Base-by-base conservation (phyloP, 768 basidiomycete genomes). In the Termitomyces sp. region DNA sequence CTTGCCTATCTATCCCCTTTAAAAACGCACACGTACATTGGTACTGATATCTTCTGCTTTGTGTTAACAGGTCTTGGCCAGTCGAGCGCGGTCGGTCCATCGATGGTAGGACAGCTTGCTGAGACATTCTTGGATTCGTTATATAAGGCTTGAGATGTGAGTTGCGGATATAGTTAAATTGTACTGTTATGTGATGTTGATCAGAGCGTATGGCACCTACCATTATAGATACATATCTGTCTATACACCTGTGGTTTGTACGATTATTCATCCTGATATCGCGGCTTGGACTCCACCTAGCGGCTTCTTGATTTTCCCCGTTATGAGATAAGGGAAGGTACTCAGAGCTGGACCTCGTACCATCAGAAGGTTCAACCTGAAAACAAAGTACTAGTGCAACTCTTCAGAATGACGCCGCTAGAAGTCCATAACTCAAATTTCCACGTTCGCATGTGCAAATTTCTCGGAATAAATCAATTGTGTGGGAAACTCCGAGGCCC, bases 41-140 rank as follows among this genome's bases (percentile, higher is more conserved):
- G 24, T 12, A 37, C 43, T 32, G 37, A 59, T 33, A 42, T 20
- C 24, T 27, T 14, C 32, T 43, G 44, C 33, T 6, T 51, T 47
- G 48, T 39, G 56, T 43, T 54, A 55, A n/a, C 59, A 93, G 91
- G 93, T 65, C 76, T 95, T 27, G 91, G 92, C 42, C 84, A 86
- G 54, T 93, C 91, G 8, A 92, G 87, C 64, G 85, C 86, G 3
- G 85, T 91, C 18, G 94, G 93, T 2, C 89, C 91, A 10, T 81
- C 84, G 24, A 84, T 96, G 75, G 88, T 95, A 22, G 82, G 84
- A 6, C 80, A 89, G 64, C 69, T 95, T 36, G 91, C 91, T 20
- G 82, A 85, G n/a, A 80, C 84, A 20, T 95, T 90, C 73, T 72
- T 95, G 69, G 91, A 95, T 71, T 78, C 89, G 52, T 61, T 94